These are phyloP conservation scores for Cladosporium sp. DNA, from an alignment of 2,329 filamentous ascomycete genomes.

Conservation along the genomic window DNA sequence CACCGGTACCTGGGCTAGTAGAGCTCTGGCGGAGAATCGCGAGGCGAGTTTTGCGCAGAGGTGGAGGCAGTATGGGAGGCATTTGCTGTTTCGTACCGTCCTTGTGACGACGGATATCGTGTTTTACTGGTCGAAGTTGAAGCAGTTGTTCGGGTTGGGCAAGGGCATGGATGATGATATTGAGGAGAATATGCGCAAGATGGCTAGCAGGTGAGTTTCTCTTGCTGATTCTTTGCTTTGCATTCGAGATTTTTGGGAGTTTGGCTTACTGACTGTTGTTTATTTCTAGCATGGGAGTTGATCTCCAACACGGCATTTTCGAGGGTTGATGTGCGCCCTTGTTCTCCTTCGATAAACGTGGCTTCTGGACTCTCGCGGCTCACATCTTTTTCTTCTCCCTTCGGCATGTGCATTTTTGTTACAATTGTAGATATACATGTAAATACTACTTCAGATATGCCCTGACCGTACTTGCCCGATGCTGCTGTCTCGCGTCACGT, in stretches of 20 bases:
- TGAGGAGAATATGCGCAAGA: slow-evolving; percentile 76
- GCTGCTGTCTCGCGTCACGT: too few species aligned
- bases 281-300: slow-evolving; percentile 71
- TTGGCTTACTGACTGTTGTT: slow-evolving; percentile 14
- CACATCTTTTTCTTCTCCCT: too few species aligned
- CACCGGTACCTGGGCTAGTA: slow-evolving; percentile 83
- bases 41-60: slow-evolving; percentile 60
- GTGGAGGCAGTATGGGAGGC: slow-evolving; percentile 65
- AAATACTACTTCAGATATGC: too few species aligned
- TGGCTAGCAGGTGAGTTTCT: slow-evolving; percentile 59
- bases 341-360: neutral
- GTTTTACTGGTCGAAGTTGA: slow-evolving; percentile 75
- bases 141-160: slow-evolving; percentile 70
- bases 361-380: too few species aligned
- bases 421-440: neutral
- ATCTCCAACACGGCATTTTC: slow-evolving; percentile 83
- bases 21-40: slow-evolving; percentile 71
- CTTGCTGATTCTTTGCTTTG: neutral
- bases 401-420: too few species aligned
- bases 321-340: slow-evolving; percentile 56
- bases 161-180: slow-evolving; percentile 92
- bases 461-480: too few species aligned
- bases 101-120: slow-evolving; percentile 71
- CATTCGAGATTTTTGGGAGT: too few species aligned
- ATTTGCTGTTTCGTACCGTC: slow-evolving; percentile 76